Evolutionary conservation across 352 stramenopile genomes (phyloP).

Genomic region (Pythium volutum): DNA sequence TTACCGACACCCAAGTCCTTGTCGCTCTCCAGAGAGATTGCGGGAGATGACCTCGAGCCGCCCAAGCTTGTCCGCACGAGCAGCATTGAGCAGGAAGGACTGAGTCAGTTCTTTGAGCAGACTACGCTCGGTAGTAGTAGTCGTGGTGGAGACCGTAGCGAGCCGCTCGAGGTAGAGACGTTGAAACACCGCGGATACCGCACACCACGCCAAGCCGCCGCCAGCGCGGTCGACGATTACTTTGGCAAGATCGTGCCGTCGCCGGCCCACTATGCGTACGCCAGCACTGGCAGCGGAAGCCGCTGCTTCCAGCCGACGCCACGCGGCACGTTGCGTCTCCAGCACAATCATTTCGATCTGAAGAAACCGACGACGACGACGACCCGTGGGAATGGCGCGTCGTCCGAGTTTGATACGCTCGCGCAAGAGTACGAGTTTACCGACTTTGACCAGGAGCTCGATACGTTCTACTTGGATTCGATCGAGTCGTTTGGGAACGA

Average conservation of each 20-base stretch:
- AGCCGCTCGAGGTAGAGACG: background rate
- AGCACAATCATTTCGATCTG: constrained; percentile 35
- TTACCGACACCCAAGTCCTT: constrained; percentile 57
- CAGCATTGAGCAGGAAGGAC: constrained; percentile 72
- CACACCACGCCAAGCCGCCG: constrained; percentile 22
- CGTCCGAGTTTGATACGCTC: constrained; percentile 67
- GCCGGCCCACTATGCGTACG: constrained; percentile 14
- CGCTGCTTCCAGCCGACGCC: constrained; percentile 28
- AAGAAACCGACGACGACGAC: constrained; percentile 25
- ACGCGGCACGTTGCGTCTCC: constrained; percentile 28
- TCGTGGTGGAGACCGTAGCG: background rate
- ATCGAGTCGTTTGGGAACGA: constrained; percentile 62
- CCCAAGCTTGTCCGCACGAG: constrained; percentile 61
- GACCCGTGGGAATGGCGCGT: background rate
- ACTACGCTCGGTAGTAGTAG: constrained; percentile 38
- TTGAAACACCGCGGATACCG: constrained; percentile 1
- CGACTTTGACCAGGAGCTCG: constrained; percentile 79
- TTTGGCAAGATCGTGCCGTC: constrained; percentile 39
- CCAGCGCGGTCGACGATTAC: constrained; percentile 49
- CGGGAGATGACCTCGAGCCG: constrained; percentile 28
- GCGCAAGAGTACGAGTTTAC: constrained; percentile 78
- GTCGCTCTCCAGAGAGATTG: constrained; percentile 19
- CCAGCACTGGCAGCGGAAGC: background rate
- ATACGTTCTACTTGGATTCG: constrained; percentile 77
- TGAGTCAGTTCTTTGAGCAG: constrained; percentile 74